Conservation (phyloP, 2,329 filamentous ascomycete species). For the Botrytis medusae region DNA sequence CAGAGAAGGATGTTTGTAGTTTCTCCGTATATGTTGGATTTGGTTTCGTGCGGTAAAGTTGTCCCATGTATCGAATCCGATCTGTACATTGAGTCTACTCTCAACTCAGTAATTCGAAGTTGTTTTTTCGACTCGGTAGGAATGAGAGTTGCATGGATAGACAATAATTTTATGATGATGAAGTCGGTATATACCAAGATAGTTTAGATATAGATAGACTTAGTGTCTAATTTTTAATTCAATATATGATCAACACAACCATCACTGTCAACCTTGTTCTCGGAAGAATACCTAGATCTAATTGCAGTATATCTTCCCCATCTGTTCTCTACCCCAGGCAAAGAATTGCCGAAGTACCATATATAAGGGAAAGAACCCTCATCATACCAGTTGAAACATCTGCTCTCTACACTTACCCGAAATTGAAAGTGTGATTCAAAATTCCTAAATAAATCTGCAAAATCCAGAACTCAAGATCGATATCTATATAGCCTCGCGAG, state of each 20-base stretch:
- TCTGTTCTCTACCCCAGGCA: not conserved
- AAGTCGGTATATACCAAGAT: not conserved
- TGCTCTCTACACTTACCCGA: not conserved
- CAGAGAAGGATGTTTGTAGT: conserved; percentile 18
- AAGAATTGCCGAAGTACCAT: not conserved
- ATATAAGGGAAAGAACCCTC: not conserved
- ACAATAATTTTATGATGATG: not conserved
- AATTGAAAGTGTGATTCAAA: not conserved
- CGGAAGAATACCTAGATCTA: not conserved
- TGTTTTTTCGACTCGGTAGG: not conserved
- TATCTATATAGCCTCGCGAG: not conserved
- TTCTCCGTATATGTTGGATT: not conserved
- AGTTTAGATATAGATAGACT: not conserved
- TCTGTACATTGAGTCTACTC: not conserved
- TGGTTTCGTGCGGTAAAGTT: not conserved
- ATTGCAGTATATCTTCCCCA: not conserved
- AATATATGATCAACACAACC: not conserved
- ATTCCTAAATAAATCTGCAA: not conserved
- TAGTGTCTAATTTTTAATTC: not conserved
- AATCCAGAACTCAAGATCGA: not conserved
- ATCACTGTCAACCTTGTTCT: not conserved
- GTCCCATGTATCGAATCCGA: not conserved
- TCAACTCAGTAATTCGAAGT: not conserved
- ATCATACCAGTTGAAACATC: not conserved
- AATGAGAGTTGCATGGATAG: not conserved